Base-by-base conservation (phyloP, 1,139 yeast species). In the Kodamaea plutei region DNA sequence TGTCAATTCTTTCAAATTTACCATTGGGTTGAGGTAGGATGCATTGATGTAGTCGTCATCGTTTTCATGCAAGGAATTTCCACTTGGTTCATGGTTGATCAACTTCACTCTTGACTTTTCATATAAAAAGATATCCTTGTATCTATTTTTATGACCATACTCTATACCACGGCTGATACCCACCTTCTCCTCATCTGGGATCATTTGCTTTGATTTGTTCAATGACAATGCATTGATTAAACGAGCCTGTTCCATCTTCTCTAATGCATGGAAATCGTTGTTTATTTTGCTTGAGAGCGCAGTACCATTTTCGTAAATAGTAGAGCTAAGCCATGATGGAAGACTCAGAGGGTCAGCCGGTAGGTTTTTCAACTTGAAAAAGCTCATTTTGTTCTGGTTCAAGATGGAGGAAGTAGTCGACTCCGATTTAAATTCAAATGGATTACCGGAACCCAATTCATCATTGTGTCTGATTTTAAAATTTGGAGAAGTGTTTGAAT, bases 61-160 rank as follows among this genome's bases (percentile, higher is more conserved):
- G 9, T 30, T 30, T 23, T 26, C 19, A 12, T 20, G 16, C n/a
- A 10, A 17, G 8, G 15, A 11, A 6, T 14, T 23, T 13, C 12
- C n/a, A 31, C 56, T 54, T n/a, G n/a, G n/a, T n/a, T n/a, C n/a
- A n/a, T n/a, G n/a, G 9, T 17, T 17, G 35, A 34, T 54, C 44
- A 55, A 58, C 40, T 69, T 72, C 11, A 87, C 95, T 36, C 95
- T 62, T 8, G 91, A 74, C 47, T 83, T 88, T 44, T 83, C 91
- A 54, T 76, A 85, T n/a, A 93, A 81, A 45, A 84, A 70, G 29
- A 85, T 82, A 51, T 85, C 88, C 40, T 83, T 78, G 58, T 85
- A 85, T 36, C 95, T 58, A 54, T 85, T 85, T 52, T 84, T 79
- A 41, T 69, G 64, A 10, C 94, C 93, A 36, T 71, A 69, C 52